Conservation (phyloP, 2,329 filamentous ascomycete species). For the Scytalidium lignicola region DNA sequence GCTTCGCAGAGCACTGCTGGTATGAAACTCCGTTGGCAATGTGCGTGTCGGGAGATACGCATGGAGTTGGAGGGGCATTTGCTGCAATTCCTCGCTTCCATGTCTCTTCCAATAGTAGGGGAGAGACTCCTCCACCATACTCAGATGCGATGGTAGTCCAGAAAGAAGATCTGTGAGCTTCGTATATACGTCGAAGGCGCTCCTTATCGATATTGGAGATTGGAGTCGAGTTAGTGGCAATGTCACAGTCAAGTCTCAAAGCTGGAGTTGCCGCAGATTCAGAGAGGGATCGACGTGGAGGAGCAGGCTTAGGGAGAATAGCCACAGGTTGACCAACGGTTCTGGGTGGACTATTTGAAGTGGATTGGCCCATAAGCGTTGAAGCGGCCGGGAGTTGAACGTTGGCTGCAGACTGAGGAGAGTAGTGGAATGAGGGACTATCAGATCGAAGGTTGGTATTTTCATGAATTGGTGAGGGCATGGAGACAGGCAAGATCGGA, state of each 20-base stretch:
- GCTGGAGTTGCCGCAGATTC: constrained; percentile 32
- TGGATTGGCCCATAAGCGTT: constrained; percentile 44
- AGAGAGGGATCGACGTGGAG: constrained; percentile 39
- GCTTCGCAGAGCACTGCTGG: constrained; percentile 31
- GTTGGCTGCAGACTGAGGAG: constrained; percentile 25
- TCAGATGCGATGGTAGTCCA: constrained; percentile 69
- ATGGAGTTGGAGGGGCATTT: constrained; percentile 29
- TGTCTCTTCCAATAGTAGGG: constrained; percentile 63
- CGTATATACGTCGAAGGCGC: constrained; percentile 66
- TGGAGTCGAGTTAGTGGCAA: constrained; percentile 36
- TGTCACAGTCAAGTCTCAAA: constrained; percentile 55
- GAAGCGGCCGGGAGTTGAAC: constrained; percentile 39
- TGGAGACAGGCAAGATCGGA: constrained; percentile 41
- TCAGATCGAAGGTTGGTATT: constrained; percentile 14
- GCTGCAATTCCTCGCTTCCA: constrained; percentile 41
- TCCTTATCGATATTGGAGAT: constrained; percentile 45
- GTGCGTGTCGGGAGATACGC: constrained; percentile 25
- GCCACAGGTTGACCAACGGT: constrained; percentile 43
- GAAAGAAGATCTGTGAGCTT: constrained; percentile 63
- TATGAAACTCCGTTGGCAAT: constrained; percentile 13
- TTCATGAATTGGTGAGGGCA: constrained; percentile 47
- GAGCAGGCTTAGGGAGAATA: constrained; percentile 61
- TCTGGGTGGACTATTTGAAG: constrained; percentile 44
- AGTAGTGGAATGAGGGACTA: constrained; percentile 31
- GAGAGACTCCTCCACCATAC: constrained; percentile 60